A percentile compares a stretch with the other conserved stretches of the same genome.
Evolutionary conservation across 2,329 filamentous ascomycete species (phyloP).

Genomic region (Sclerotinia subarctica): DNA sequence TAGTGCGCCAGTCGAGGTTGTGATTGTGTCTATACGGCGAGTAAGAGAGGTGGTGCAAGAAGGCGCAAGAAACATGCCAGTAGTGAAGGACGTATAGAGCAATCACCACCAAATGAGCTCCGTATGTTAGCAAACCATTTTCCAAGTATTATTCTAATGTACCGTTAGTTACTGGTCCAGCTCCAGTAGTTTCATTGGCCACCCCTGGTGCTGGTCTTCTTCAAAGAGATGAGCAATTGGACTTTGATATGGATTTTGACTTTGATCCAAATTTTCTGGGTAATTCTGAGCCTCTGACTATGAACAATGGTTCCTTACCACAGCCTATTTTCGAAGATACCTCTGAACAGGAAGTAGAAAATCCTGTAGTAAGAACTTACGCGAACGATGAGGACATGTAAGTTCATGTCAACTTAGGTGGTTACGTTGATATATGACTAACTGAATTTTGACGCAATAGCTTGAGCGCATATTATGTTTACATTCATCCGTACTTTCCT

Average conservation of each 20-base stretch:
- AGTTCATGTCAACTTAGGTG: slow-evolving; percentile 4
- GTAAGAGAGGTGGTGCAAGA: slow-evolving; percentile 35
- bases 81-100: neutral
- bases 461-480: slow-evolving; percentile 51
- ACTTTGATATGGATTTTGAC: slow-evolving; percentile 11
- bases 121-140: slow-evolving; percentile 2
- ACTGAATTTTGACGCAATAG: slow-evolving; percentile 30
- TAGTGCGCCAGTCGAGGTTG: slow-evolving; percentile 36
- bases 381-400: slow-evolving; percentile 34
- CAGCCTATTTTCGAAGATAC: slow-evolving; percentile 22
- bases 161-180: slow-evolving; percentile 11
- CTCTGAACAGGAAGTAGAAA: neutral
- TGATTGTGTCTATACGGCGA: slow-evolving; percentile 35
- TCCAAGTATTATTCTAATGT: neutral
- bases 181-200: slow-evolving; percentile 13
- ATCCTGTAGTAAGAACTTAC: slow-evolving; percentile 27
- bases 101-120: slow-evolving; percentile 14
- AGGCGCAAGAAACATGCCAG: slow-evolving; percentile 27
- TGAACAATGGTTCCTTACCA: slow-evolving; percentile 24
- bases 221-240: slow-evolving; percentile 4
- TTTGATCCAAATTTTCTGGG: neutral
- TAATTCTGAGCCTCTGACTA: slow-evolving; percentile 2
- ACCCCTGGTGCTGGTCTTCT: slow-evolving; percentile 16
- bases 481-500: slow-evolving; percentile 51
- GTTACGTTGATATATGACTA: neutral